Evolutionary conservation across 257 asterid species (phyloP).

Genomic region (Ajuga chamaepitys): DNA sequence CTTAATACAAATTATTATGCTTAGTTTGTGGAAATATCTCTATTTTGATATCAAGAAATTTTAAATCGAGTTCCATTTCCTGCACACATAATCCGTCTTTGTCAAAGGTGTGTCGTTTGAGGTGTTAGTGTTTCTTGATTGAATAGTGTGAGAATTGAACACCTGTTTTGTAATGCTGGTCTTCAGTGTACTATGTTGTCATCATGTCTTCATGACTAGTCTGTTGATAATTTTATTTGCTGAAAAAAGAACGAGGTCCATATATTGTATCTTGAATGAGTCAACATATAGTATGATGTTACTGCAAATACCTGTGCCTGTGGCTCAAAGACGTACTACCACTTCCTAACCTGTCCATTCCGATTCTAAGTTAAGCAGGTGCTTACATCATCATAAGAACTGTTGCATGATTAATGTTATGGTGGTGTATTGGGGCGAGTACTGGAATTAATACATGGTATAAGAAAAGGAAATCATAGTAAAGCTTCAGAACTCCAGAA

Average conservation of each 20-base stretch:
- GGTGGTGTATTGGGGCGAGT: neutral
- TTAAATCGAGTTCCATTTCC: neutral
- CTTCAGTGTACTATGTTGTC: neutral
- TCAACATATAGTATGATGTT: neutral
- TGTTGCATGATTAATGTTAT: conserved; percentile 2
- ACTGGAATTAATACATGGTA: neutral
- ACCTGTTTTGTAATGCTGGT: neutral
- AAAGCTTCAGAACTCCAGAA: neutral
- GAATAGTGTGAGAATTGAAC: neutral
- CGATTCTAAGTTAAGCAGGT: neutral
- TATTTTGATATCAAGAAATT: neutral
- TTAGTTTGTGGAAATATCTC: neutral
- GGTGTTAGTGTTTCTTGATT: neutral
- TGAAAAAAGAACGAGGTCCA: conserved; percentile 1
- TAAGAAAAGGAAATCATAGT: neutral
- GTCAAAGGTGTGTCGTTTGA: neutral
- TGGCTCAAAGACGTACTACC: neutral
- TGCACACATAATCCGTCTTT: neutral
- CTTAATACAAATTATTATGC: neutral
- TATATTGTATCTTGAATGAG: neutral
- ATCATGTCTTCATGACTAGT: neutral
- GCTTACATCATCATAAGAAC: neutral
- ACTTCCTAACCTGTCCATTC: neutral
- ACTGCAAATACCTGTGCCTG: neutral
- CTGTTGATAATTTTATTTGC: neutral